Percentiles rank a stretch among this genome's conserved stretches.
Evolutionary conservation across 495 filamentous ascomycete species (phyloP).

Genomic region (Daldinia grandis): DNA sequence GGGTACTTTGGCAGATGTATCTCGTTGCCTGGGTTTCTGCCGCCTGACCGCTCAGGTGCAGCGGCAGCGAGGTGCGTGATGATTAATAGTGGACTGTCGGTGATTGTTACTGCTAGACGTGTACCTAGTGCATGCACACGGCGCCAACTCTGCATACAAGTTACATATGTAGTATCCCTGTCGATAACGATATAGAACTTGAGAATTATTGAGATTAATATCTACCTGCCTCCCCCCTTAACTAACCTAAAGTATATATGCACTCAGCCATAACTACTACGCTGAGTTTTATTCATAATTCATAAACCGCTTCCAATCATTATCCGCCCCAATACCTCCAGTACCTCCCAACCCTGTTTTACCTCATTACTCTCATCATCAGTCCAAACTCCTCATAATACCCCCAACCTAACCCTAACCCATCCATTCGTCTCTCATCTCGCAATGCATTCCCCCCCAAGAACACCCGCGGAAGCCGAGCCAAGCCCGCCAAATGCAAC

Average conservation of each 20-base stretch:
- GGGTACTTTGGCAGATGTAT: not conserved
- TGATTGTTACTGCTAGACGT: no score
- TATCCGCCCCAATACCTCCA: not conserved
- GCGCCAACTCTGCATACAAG: no score
- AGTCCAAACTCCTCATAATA: constrained; percentile 4
- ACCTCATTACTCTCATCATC: constrained; percentile 3
- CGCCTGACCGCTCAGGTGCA: not conserved
- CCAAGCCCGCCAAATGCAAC: constrained; percentile 54
- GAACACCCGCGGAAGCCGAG: constrained; percentile 51
- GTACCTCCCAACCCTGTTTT: not conserved
- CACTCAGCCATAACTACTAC: not conserved
- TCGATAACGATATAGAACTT: not conserved
- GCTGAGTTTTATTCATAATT: not conserved
- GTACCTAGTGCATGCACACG: no score
- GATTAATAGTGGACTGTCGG: not conserved
- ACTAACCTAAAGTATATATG: not conserved
- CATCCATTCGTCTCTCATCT: constrained; percentile 40
- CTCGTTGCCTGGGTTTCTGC: not conserved
- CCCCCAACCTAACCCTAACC: not conserved
- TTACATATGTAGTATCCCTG: no score
- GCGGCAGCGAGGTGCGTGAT: not conserved
- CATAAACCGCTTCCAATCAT: not conserved
- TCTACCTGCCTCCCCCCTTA: not conserved
- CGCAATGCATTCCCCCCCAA: constrained; percentile 54
- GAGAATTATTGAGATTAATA: not conserved